A percentile compares a stretch with the other conserved stretches of the same genome.
Evolutionary conservation across 2,329 filamentous ascomycete genomes (phyloP).

Genomic region (Pestalotiopsis sp.): DNA sequence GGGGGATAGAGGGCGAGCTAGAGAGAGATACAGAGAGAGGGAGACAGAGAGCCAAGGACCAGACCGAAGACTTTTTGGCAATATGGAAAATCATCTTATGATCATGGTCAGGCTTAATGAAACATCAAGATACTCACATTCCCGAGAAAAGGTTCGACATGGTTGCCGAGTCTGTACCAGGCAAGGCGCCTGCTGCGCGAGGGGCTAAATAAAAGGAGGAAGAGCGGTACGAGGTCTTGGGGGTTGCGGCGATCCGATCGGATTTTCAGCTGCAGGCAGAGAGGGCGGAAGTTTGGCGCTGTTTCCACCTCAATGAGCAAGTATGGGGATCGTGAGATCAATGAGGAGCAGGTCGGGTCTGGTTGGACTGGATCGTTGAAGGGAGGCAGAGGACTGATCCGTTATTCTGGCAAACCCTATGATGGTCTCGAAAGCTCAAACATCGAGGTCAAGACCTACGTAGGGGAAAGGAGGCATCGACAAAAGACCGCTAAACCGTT

Average conservation of each 20-base stretch:
- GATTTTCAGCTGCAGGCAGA: not conserved
- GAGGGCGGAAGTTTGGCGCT: not conserved
- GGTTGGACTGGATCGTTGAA: not conserved
- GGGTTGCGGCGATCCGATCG: not conserved
- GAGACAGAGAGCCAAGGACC: not conserved
- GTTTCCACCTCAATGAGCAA: not conserved
- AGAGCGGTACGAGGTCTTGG: not conserved
- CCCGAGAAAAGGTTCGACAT: slow-evolving; percentile 64
- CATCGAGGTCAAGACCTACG: slow-evolving; percentile 2
- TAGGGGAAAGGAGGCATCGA: slow-evolving; percentile 1
- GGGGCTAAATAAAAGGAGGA: slow-evolving; percentile 4
- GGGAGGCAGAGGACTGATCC: not conserved
- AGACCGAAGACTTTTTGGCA: not conserved
- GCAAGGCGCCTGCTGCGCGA: slow-evolving; percentile 3
- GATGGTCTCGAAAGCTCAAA: slow-evolving; percentile 4
- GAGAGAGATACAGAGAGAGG: not conserved
- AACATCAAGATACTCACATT: slow-evolving; percentile 50
- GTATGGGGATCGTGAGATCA: not conserved
- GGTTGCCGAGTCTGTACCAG: slow-evolving; percentile 25
- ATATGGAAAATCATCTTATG: not conserved
- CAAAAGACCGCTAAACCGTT: not conserved
- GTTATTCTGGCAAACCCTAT: not conserved
- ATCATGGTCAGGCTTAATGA: slow-evolving; percentile 4
- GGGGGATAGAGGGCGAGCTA: slow-evolving; percentile 9
- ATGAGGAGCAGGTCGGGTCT: not conserved